Evolutionary conservation across 257 asterid species (phyloP).

Genomic region (Nicotiana tabacum): DNA sequence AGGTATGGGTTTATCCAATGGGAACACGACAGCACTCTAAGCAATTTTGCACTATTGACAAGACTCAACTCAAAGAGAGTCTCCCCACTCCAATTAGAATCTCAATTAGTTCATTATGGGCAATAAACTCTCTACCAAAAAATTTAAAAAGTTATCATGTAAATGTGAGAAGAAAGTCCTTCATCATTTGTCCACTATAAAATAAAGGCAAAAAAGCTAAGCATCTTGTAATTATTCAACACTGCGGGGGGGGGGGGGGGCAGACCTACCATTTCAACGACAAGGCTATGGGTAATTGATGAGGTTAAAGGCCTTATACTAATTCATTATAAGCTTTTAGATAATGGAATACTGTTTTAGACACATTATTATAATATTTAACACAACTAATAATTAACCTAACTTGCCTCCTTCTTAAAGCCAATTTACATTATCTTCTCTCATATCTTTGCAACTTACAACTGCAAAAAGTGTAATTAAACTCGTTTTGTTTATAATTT

Average conservation of each 20-base stretch:
- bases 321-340: not conserved
- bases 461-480: not conserved
- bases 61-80: slow-evolving; percentile 51
- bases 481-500: not conserved
- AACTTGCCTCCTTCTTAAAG: slow-evolving; percentile 18
- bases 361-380: not conserved
- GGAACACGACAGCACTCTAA: slow-evolving; percentile 22
- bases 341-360: slow-evolving; percentile 17
- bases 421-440: not conserved
- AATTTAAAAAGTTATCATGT: slow-evolving; percentile 28
- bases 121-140: slow-evolving; percentile 31
- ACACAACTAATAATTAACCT: not conserved
- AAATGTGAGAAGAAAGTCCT: slow-evolving; percentile 42
- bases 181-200: slow-evolving; percentile 52
- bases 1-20: slow-evolving; percentile 26
- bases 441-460: not conserved
- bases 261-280: slow-evolving; percentile 60
- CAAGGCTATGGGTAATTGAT: slow-evolving; percentile 27
- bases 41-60: slow-evolving; percentile 41
- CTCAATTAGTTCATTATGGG: slow-evolving; percentile 31
- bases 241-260: slow-evolving; percentile 30
- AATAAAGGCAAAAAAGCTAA: slow-evolving; percentile 23
- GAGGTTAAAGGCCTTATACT: slow-evolving; percentile 11
- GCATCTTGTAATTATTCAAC: slow-evolving; percentile 43
- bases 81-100: slow-evolving; percentile 27